Evolutionary conservation across 805 yeast genomes (phyloP).

Genomic region (Candida piceae): DNA sequence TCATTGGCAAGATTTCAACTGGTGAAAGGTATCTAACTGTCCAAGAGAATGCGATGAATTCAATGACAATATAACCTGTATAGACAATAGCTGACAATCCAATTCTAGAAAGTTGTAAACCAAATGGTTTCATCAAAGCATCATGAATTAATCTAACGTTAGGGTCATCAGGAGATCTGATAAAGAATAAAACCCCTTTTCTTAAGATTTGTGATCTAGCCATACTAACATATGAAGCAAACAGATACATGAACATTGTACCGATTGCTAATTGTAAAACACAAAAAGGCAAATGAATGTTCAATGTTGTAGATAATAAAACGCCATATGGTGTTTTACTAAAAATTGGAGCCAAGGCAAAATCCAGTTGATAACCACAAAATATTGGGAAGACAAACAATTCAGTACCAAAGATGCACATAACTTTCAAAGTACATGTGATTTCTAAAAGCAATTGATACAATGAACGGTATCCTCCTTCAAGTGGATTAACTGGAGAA

Average conservation of each 20-base stretch:
- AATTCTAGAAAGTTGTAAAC: constrained; percentile 68
- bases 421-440: constrained; percentile 65
- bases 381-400: constrained; percentile 78
- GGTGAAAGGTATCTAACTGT: constrained; percentile 35
- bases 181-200: constrained; percentile 85
- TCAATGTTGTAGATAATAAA: constrained; percentile 2
- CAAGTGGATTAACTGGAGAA: constrained; percentile 38
- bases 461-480: constrained; percentile 45
- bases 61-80: constrained; percentile 62
- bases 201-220: constrained; percentile 67
- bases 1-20: constrained; percentile 23
- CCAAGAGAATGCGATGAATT: constrained; percentile 66
- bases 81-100: constrained; percentile 70
- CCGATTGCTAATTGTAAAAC: constrained; percentile 53
- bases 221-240: constrained; percentile 86
- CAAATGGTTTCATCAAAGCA: constrained; percentile 73
- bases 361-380: constrained; percentile 76
- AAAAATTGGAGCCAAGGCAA: constrained; percentile 59
- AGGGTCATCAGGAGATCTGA: constrained; percentile 93
- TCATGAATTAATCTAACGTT: constrained; percentile 82
- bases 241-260: constrained; percentile 78
- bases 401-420: constrained; percentile 70
- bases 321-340: constrained; percentile 10
- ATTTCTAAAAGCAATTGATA: constrained; percentile 52
- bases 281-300: constrained; percentile 1